Conservation (phyloP, 2,329 filamentous ascomycete genomes). For the Penicillium hordei region DNA sequence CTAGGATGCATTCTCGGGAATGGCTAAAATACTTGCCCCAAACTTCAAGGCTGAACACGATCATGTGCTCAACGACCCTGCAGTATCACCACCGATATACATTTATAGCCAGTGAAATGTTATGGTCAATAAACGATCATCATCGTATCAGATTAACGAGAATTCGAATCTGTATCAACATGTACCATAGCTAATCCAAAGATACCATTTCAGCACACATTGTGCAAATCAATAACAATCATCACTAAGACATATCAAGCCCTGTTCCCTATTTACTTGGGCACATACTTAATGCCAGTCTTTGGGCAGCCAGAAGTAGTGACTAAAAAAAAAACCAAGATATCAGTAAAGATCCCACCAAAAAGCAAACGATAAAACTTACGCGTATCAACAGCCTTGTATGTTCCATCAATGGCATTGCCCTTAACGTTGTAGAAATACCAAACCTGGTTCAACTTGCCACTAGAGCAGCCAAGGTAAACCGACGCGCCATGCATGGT, state of each 20-base stretch:
- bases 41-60: background rate
- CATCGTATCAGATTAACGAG: background rate
- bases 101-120: background rate
- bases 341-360: background rate
- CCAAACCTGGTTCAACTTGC: slow-evolving; percentile 55
- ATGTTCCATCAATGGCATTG: slow-evolving; percentile 60
- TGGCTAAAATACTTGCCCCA: background rate
- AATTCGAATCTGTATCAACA: background rate
- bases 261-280: slow-evolving; percentile 46
- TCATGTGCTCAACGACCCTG: background rate
- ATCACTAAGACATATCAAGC: background rate
- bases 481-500: slow-evolving; percentile 50
- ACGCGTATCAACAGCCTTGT: slow-evolving; percentile 56
- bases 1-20: background rate
- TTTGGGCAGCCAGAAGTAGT: slow-evolving; percentile 59
- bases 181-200: slow-evolving; percentile 6
- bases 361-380: slow-evolving; percentile 18
- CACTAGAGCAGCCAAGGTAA: slow-evolving; percentile 52
- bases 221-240: background rate
- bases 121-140: background rate
- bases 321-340: slow-evolving; percentile 20
- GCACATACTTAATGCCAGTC: slow-evolving; percentile 64
- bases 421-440: slow-evolving; percentile 55
- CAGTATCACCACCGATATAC: background rate
- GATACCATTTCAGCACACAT: slow-evolving; percentile 5